Conservation (phyloP, 345 rosid species). For the Linum lewisii region DNA sequence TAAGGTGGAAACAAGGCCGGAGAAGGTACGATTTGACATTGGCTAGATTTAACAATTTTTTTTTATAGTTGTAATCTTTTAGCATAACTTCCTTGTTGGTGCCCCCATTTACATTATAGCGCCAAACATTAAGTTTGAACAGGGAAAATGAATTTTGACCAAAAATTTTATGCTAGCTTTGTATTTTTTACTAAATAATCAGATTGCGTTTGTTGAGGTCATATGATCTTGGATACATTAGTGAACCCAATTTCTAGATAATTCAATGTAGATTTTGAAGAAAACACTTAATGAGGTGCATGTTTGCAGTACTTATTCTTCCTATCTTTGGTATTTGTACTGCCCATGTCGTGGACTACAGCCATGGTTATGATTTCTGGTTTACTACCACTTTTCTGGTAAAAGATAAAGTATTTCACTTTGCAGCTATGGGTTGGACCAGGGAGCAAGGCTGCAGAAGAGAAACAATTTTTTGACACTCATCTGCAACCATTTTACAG, state of each 20-base stretch:
- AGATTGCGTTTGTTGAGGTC: not conserved
- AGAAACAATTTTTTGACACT: conserved; percentile 79
- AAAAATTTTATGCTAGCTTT: not conserved
- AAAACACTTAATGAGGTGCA: too few species aligned
- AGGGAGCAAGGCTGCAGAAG: conserved; percentile 89
- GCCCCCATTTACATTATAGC: not conserved
- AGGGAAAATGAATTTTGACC: not conserved
- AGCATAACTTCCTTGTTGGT: not conserved
- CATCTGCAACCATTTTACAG: conserved; percentile 94
- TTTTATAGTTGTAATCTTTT: not conserved
- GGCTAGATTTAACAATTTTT: not conserved
- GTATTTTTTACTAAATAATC: not conserved
- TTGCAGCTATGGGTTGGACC: conserved; percentile 97
- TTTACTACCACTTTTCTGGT: conserved; percentile 7
- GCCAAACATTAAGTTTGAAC: too few species aligned
- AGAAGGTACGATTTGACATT: conserved; percentile 46
- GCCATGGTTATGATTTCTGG: not conserved
- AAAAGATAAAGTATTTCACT: conserved; percentile 14
- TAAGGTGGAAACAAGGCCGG: conserved; percentile 96
- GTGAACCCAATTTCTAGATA: too few species aligned
- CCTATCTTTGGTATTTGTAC: too few species aligned
- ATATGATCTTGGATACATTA: not conserved
- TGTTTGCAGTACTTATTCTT: too few species aligned
- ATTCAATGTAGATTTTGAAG: too few species aligned
- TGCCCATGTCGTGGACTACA: too few species aligned